Evolutionary conservation across 805 yeast species (phyloP).

Genomic region (Metschnikowia lunata): DNA sequence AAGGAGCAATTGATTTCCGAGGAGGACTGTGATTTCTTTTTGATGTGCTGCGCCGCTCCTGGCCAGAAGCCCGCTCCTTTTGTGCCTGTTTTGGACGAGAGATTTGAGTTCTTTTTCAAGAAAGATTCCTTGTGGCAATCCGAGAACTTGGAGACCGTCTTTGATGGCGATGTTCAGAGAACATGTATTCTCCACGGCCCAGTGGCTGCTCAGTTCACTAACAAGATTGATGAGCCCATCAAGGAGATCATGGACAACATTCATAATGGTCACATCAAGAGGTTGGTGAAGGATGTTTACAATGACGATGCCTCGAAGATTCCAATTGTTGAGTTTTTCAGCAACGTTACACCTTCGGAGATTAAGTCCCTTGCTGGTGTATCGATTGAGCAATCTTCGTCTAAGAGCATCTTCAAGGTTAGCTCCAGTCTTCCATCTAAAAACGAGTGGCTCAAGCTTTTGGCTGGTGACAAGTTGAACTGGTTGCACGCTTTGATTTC

Average conservation of each 20-base stretch:
- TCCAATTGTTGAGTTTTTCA: conserved; percentile 88
- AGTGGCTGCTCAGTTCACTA: conserved; percentile 92
- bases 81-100: conserved; percentile 90
- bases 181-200: conserved; percentile 99
- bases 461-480: conserved; percentile 73
- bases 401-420: conserved; percentile 35
- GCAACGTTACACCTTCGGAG: conserved; percentile 52
- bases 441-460: conserved; percentile 64
- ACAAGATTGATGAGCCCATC: conserved; percentile 85
- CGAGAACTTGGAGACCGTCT: conserved; percentile 93
- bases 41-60: conserved; percentile 77
- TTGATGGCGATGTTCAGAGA: conserved; percentile 93
- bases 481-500: conserved; percentile 93
- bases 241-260: conserved; percentile 82
- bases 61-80: conserved; percentile 96
- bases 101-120: conserved; percentile 94
- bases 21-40: conserved; percentile 92
- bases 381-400: conserved; percentile 24
- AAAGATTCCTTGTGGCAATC: conserved; percentile 99
- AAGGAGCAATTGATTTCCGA: conserved; percentile 81
- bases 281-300: conserved; percentile 65
- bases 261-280: conserved; percentile 83
- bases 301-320: conserved; percentile 63
- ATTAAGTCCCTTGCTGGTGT: conserved; percentile 32
- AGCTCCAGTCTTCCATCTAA: conserved; percentile 31